Conservation (phyloP, 2,329 filamentous ascomycete genomes). For the Phyllosticta citriasiana region DNA sequence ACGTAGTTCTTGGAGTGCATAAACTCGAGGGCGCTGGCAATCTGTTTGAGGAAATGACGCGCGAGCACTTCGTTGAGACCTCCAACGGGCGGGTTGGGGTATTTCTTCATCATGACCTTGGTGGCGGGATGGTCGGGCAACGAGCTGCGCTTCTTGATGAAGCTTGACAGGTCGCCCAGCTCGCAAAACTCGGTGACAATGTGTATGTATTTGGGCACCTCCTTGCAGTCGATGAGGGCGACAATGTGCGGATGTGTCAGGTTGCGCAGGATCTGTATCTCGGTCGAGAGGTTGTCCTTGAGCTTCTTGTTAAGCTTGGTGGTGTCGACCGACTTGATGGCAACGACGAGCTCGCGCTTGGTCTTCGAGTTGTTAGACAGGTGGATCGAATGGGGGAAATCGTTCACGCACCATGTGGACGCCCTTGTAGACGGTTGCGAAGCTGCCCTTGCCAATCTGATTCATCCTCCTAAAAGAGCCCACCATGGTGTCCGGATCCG, state of each 20-base stretch:
- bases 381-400: background rate
- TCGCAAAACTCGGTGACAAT: slow-evolving; percentile 98
- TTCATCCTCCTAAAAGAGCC: slow-evolving; percentile 74
- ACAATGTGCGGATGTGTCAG: slow-evolving; percentile 96
- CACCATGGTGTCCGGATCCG: slow-evolving; percentile 33
- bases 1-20: slow-evolving; percentile 77
- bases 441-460: slow-evolving; percentile 95
- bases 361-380: slow-evolving; percentile 41
- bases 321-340: slow-evolving; percentile 93
- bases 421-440: slow-evolving; percentile 87
- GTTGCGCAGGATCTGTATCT: slow-evolving; percentile 90
- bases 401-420: slow-evolving; percentile 62
- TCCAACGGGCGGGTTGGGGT: slow-evolving; percentile 71
- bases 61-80: slow-evolving; percentile 96
- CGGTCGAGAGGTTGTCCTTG: slow-evolving; percentile 87
- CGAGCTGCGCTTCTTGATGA: slow-evolving; percentile 88
- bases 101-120: slow-evolving; percentile 83
- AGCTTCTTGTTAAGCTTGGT: slow-evolving; percentile 89
- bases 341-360: slow-evolving; percentile 74
- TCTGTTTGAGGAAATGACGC: slow-evolving; percentile 90
- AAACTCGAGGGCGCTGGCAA: slow-evolving; percentile 84
- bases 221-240: slow-evolving; percentile 86
- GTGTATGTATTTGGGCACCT: slow-evolving; percentile 81
- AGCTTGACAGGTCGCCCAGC: slow-evolving; percentile 83
- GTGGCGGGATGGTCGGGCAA: slow-evolving; percentile 72